phyloP scores from a whole-genome alignment of 768 basidiomycete species.

The Kwoniella sp. region DNA sequence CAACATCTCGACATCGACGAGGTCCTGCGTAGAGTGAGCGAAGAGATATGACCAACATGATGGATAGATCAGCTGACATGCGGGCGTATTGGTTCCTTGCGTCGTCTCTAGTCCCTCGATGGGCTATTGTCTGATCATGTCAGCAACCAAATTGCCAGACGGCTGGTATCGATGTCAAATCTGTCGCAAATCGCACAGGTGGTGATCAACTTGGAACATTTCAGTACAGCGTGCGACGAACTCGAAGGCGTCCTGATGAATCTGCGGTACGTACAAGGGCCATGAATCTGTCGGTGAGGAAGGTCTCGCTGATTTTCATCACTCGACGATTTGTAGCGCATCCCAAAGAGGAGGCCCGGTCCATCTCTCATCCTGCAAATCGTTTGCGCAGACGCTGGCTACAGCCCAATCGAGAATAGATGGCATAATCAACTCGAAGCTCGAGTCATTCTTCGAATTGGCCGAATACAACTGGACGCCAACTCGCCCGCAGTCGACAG shows the following conservation, averaged over 20 bases:
- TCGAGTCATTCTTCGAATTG: constrained; percentile 92
- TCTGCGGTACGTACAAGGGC: constrained; percentile 74
- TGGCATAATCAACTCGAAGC: constrained; percentile 80
- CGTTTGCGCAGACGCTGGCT: constrained; percentile 71
- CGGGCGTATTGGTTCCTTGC: background rate
- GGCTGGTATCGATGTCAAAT: constrained; percentile 73
- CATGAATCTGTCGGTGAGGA: too few species aligned
- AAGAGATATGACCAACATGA: background rate
- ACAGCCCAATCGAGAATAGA: constrained; percentile 76
- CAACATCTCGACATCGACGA: constrained; percentile 91
- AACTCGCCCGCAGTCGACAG: constrained; percentile 58
- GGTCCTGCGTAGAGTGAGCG: constrained; percentile 75
- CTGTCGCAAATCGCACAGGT: constrained; percentile 91
- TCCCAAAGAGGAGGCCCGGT: constrained; percentile 82
- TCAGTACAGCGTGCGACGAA: constrained; percentile 79
- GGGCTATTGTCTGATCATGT: constrained; percentile 70
- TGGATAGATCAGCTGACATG: background rate
- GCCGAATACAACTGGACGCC: constrained; percentile 94
- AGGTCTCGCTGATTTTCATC: background rate
- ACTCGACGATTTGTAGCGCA: constrained; percentile 61
- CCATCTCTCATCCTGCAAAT: constrained; percentile 63
- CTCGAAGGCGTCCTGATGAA: constrained; percentile 80
- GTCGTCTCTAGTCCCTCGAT: constrained; percentile 73
- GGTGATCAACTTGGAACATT: constrained; percentile 88
- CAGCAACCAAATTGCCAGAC: constrained; percentile 71